These are phyloP conservation scores for Bipolaris oryzae DNA, from an alignment of 2,329 filamentous ascomycete genomes.

Conservation along the genomic window DNA sequence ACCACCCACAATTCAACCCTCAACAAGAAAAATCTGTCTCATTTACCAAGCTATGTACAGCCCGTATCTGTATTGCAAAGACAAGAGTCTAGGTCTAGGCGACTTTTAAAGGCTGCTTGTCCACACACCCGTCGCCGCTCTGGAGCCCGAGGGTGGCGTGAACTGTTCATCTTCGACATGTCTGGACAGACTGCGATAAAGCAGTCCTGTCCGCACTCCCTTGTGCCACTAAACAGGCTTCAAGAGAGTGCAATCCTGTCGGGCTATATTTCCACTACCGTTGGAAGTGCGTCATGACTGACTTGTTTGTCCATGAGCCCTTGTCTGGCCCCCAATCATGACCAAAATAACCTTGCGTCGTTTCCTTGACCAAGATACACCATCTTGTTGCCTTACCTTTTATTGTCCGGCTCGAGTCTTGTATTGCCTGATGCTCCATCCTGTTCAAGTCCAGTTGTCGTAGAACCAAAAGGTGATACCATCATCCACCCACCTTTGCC, in stretches of 20 bases:
- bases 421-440: neutral
- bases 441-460: neutral
- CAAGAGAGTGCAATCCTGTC: constrained; percentile 22
- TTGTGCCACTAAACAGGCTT: constrained; percentile 31
- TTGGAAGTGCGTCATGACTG: neutral
- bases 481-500: neutral
- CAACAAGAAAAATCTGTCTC: neutral
- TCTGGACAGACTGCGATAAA: constrained; percentile 9
- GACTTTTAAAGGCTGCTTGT: constrained; percentile 38
- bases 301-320: neutral
- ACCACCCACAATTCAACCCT: no score
- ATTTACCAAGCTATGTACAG: constrained; percentile 27
- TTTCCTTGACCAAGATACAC: neutral
- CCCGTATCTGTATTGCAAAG: constrained; percentile 48
- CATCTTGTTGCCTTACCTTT: neutral
- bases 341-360: no score
- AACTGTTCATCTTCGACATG: constrained; percentile 34
- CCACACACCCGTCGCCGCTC: constrained; percentile 25
- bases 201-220: constrained; percentile 21
- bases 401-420: neutral
- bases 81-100: constrained; percentile 42
- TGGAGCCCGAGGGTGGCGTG: constrained; percentile 26
- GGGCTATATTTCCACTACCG: neutral
- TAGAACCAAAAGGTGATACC: neutral
- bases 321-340: neutral